Percentiles rank a stretch among this genome's conserved stretches.
Evolutionary conservation across 441 rosid genomes (phyloP).

Genomic region (Monsonia emarginata): DNA sequence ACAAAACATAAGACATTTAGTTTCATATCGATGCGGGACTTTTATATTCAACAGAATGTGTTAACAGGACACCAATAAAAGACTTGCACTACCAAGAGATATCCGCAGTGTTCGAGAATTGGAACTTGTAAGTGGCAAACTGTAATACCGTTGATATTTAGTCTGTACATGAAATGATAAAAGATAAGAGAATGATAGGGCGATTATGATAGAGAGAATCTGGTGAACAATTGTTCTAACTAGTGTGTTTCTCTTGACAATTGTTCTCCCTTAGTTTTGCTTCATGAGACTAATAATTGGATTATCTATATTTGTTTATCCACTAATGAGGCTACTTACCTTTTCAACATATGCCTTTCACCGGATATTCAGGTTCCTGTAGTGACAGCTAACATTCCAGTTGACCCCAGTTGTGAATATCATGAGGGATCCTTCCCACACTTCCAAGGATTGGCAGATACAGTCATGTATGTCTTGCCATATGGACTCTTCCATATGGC

Average conservation of each 20-base stretch:
- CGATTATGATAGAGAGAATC: no score
- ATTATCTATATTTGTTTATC: background rate
- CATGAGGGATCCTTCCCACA: conserved; percentile 72
- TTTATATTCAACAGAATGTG: no score
- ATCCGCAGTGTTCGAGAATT: conserved; percentile 72
- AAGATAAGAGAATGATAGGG: background rate
- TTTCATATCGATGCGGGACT: conserved; percentile 14
- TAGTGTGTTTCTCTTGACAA: conserved; percentile 9
- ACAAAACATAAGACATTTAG: conserved; percentile 10
- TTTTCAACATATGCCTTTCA: conserved; percentile 9
- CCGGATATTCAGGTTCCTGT: conserved; percentile 72
- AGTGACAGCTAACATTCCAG: conserved; percentile 72
- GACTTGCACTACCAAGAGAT: conserved; percentile 67
- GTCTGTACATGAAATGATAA: no score
- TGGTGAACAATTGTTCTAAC: no score
- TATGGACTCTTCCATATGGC: conserved; percentile 19
- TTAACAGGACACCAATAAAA: conserved; percentile 67
- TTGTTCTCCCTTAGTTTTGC: background rate
- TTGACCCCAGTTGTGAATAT: conserved; percentile 71
- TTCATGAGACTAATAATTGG: background rate
- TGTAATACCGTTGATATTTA: no score
- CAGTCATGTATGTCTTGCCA: conserved; percentile 45
- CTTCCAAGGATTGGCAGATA: conserved; percentile 77
- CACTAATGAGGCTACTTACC: background rate
- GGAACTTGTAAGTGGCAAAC: conserved; percentile 85